Percentiles rank a stretch among this genome's conserved stretches.
phyloP scores from a whole-genome alignment of 2,329 filamentous ascomycete species.

The Madurella mycetomatis region DNA sequence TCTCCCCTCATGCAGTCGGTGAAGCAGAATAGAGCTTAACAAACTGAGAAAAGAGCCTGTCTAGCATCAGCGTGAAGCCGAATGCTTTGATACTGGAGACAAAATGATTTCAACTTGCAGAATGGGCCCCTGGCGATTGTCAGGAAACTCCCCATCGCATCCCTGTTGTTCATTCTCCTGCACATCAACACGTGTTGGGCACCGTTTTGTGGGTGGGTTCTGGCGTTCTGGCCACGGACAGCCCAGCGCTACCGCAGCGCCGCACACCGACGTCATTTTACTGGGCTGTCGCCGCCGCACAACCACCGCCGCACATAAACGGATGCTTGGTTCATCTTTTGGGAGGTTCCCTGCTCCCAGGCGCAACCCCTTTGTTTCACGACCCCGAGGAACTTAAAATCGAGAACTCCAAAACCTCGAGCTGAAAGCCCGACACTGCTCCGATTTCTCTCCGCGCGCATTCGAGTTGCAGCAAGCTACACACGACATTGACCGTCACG shows the following conservation, averaged over 20 bases:
- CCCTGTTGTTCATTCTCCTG: too few relatives aligned
- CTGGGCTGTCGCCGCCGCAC: neutral
- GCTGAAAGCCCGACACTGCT: neutral
- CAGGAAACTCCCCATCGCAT: too few relatives aligned
- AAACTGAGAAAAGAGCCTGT: too few relatives aligned
- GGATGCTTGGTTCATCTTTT: neutral
- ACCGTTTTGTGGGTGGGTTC: neutral
- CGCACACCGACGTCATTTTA: slow-evolving; percentile 12
- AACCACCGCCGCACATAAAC: slow-evolving; percentile 5
- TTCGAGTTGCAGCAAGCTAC: neutral
- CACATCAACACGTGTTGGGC: neutral
- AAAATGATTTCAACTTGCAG: too few relatives aligned
- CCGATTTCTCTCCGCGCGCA: neutral
- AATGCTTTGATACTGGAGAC: too few relatives aligned
- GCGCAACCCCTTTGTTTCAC: neutral
- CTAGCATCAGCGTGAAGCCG: too few relatives aligned
- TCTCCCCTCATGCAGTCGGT: too few relatives aligned
- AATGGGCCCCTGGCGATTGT: too few relatives aligned
- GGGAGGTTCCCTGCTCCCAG: neutral
- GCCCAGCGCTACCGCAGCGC: neutral
- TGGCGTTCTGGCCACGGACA: neutral
- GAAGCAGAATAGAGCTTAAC: too few relatives aligned
- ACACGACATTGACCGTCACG: neutral
- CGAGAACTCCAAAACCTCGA: neutral
- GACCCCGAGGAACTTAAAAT: neutral